Percentiles rank a stretch among this genome's conserved stretches.
phyloP scores from a whole-genome alignment of 2,329 filamentous ascomycete species.

The Chaetothyriales sp. region DNA sequence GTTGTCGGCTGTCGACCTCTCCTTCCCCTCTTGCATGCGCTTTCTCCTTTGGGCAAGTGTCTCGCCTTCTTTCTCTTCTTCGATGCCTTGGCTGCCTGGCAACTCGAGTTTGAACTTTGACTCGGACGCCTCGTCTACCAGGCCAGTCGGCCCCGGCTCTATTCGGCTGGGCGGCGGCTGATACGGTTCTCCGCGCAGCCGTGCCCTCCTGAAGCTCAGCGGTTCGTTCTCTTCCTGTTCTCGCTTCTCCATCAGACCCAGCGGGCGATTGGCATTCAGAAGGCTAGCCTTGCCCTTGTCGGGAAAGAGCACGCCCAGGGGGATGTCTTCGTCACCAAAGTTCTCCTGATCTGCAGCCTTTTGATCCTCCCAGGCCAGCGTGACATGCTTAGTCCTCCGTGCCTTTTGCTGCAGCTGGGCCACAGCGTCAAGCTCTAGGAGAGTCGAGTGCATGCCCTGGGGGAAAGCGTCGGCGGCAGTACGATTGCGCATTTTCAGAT shows the following conservation, averaged over 20 bases:
- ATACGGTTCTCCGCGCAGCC: constrained; percentile 51
- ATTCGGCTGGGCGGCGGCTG: constrained; percentile 21
- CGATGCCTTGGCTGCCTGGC: constrained; percentile 14
- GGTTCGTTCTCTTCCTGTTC: constrained; percentile 90
- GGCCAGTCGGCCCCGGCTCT: constrained; percentile 2
- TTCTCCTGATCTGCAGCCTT: constrained; percentile 35
- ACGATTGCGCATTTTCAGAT: constrained; percentile 66
- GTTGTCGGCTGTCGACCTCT: constrained; percentile 23
- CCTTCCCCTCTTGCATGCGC: constrained; percentile 27
- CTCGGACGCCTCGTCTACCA: constrained; percentile 4
- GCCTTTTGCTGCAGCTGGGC: constrained; percentile 69
- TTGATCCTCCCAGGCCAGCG: constrained; percentile 79
- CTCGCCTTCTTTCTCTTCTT: constrained; percentile 28
- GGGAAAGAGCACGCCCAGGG: constrained; percentile 66
- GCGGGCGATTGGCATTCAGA: constrained; percentile 22
- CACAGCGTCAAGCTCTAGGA: constrained; percentile 81
- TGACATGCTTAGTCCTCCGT: constrained; percentile 61
- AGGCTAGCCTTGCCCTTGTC: constrained; percentile 26
- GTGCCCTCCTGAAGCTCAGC: constrained; percentile 59
- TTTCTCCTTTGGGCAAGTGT: constrained; percentile 33
- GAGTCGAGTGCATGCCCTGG: constrained; percentile 76
- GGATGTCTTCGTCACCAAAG: constrained; percentile 69
- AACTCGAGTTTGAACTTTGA: constrained; percentile 23
- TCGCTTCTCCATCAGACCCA: constrained; percentile 49
- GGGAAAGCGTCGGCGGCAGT: constrained; percentile 51